phyloP scores from a whole-genome alignment of 2,329 filamentous ascomycete genomes.

The Blastomyces silverae region DNA sequence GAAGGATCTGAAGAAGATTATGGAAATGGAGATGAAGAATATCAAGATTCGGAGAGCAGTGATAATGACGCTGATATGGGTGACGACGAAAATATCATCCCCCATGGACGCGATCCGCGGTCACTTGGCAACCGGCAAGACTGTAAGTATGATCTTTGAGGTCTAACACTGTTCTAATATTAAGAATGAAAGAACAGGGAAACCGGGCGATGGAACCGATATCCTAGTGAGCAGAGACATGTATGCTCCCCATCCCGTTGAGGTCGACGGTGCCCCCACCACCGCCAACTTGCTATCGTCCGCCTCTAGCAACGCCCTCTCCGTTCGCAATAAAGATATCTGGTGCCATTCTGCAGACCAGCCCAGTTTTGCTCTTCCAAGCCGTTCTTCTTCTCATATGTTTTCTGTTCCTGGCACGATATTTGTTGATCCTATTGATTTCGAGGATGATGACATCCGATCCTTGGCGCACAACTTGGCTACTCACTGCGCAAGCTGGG shows the following conservation, averaged over 20 bases:
- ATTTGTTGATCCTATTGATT: conserved; percentile 13
- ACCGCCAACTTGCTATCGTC: neutral
- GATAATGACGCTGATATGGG: conserved; percentile 4
- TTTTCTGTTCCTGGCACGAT: conserved; percentile 7
- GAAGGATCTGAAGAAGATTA: neutral
- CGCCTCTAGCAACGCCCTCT: neutral
- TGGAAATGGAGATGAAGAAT: neutral
- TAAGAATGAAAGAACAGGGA: conserved; percentile 11
- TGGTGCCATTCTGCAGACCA: neutral
- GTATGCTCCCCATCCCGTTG: neutral
- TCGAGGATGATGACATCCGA: conserved; percentile 6
- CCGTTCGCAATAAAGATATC: neutral
- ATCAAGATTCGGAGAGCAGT: neutral
- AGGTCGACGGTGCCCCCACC: neutral
- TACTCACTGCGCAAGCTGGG: neutral
- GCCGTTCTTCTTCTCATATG: neutral
- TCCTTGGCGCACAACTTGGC: neutral
- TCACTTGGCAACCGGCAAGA: neutral
- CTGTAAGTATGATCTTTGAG: neutral
- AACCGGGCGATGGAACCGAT: neutral
- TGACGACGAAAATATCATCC: neutral
- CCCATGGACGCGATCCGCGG: neutral
- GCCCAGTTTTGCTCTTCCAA: neutral
- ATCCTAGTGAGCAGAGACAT: conserved; percentile 6
- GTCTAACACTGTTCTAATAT: neutral